Evolutionary conservation across 192 early-diverging fungal species (phyloP).

Genomic region (Oehlia diaphana): DNA sequence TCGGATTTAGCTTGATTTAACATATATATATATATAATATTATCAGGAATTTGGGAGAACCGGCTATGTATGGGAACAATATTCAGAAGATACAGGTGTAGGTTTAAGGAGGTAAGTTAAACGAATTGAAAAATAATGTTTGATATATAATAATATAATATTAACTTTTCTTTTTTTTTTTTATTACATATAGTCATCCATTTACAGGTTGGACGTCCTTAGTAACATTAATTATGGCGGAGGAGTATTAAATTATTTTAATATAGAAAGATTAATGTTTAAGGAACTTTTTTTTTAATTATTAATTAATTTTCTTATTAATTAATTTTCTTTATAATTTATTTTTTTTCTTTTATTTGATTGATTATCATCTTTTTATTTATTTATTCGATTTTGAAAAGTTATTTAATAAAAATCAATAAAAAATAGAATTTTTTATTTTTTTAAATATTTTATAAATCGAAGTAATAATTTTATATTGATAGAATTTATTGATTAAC

Average conservation of each 20-base stretch:
- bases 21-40: not conserved
- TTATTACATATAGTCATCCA: conserved; percentile 67
- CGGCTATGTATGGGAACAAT: conserved; percentile 93
- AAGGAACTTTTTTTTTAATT: too few relatives aligned
- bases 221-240: conserved; percentile 82
- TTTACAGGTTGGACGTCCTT: conserved; percentile 95
- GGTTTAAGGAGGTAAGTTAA: conserved; percentile 53
- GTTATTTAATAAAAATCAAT: too few relatives aligned
- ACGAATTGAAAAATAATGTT: not conserved
- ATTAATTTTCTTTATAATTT: too few relatives aligned
- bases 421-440: too few relatives aligned
- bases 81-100: conserved; percentile 69
- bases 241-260: conserved; percentile 55
- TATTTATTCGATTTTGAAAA: too few relatives aligned
- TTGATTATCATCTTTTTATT: too few relatives aligned
- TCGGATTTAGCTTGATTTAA: not conserved
- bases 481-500: too few relatives aligned
- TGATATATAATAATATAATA: not conserved
- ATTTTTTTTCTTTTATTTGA: too few relatives aligned
- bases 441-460: too few relatives aligned
- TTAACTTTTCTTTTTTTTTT: not conserved
- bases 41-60: conserved; percentile 72
- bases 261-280: too few relatives aligned
- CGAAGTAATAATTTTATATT: too few relatives aligned
- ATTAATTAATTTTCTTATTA: too few relatives aligned